phyloP scores from a whole-genome alignment of 805 yeast species.

The Hanseniaspora clermontiae region DNA sequence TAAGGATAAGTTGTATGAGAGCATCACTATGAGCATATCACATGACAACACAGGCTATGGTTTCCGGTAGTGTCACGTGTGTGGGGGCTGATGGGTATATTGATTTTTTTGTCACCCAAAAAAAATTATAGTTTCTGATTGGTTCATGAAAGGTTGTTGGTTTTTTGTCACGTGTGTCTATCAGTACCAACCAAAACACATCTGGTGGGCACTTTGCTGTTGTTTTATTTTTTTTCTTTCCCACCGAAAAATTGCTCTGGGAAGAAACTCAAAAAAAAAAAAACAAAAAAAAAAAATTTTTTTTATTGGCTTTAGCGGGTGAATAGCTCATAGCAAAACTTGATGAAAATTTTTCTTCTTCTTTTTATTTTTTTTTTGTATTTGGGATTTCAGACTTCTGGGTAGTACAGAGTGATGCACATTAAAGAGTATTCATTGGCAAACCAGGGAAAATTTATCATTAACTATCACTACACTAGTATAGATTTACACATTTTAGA shows the following conservation, averaged over 20 bases:
- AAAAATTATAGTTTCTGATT: not conserved
- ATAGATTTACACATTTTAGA: not conserved
- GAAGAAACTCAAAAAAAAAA: not conserved
- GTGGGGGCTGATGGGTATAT: too few species aligned
- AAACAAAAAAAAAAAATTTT: too few species aligned
- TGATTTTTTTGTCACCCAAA: too few species aligned
- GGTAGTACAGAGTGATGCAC: too few species aligned
- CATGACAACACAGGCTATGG: slow-evolving; percentile 82
- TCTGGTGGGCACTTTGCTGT: too few species aligned
- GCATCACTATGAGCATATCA: slow-evolving; percentile 51
- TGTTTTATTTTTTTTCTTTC: too few species aligned
- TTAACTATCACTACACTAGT: not conserved
- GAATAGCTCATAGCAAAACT: not conserved
- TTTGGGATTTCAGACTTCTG: not conserved
- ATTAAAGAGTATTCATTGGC: too few species aligned
- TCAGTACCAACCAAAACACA: too few species aligned
- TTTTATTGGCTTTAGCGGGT: not conserved
- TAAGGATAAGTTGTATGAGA: slow-evolving; percentile 41
- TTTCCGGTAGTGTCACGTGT: slow-evolving; percentile 33
- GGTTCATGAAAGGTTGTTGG: not conserved
- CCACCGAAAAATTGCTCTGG: too few species aligned
- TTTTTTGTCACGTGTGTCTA: too few species aligned
- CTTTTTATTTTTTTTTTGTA: too few species aligned
- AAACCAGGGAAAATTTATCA: not conserved
- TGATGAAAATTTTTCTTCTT: not conserved